Evolutionary conservation across 176 grass and related monocot genomes (phyloP), one percentile per base, ranked within the genome.

Genomic region (Dactylis glomerata): DNA sequence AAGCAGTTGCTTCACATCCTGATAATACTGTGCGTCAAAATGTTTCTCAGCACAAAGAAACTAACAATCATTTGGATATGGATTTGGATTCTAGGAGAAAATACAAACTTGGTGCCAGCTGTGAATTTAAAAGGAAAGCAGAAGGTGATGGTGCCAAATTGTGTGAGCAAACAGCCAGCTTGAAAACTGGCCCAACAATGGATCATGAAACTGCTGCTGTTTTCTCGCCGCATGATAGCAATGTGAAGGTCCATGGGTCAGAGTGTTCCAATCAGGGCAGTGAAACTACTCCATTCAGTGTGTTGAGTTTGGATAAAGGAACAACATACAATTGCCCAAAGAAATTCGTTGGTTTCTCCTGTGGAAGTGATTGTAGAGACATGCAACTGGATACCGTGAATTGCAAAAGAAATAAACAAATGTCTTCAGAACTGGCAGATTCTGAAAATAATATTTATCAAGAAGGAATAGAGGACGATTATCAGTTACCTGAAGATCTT

Each of bases 371-470:
- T 23, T 56, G 22, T 32, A 56, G 57, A 45, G 57, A 68, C 31
- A 76, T 38, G 67, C 26, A 52, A 84, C 58, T 37, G 28, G 81
- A 65, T 80, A 44, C 19, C 34, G 22, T 36, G 36, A 31, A 74
- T 79, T 24, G 8, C 47, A 56, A 84, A 65, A 84, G 34, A 73
- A 84, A 74, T 27, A 67, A 84, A 14, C 75, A 84, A 45, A 57
- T 65, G 41, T 54, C 11, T 84, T 66, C 46, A 45, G 26, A 50
- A 20, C 45, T 56, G 34, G 56, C 45, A 84, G 45, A 66, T 27
- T 34, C 20, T 88, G 56, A 34, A 80, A 72, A 55, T 22, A n/a
- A 57, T 40, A 12, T 70, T 23, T 68, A 34, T 45, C 22, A n/a
- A 50, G 68, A 36, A 44, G 26, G 11, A 74, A 47, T 45, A 57